A percentile compares a stretch with the other conserved stretches of the same genome.
phyloP scores from a whole-genome alignment of 371 early-diverging fungal species.

The Nematocida ausubeli region DNA sequence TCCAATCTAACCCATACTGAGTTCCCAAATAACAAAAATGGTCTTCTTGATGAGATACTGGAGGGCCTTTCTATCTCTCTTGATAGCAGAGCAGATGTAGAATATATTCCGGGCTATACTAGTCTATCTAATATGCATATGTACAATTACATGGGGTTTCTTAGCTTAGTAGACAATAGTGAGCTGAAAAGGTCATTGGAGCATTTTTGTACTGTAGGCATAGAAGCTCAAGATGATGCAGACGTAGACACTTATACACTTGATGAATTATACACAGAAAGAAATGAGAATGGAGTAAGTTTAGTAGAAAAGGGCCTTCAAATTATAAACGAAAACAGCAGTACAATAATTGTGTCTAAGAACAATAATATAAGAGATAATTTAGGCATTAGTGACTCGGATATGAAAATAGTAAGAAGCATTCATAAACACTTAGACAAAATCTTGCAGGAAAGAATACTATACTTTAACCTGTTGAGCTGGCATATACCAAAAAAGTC shows the following conservation, averaged over 20 bases:
- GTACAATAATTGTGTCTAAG: too few relatives aligned
- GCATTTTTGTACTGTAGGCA: too few relatives aligned
- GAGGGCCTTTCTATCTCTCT: too few relatives aligned
- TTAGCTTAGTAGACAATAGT: background rate
- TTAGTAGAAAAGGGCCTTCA: background rate
- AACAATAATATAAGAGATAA: too few relatives aligned
- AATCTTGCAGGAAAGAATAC: background rate
- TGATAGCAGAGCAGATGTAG: too few relatives aligned
- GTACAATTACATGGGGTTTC: background rate
- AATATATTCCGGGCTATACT: too few relatives aligned
- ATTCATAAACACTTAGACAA: background rate
- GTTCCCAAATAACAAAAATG: too few relatives aligned
- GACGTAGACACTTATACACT: background rate
- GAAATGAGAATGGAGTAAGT: background rate
- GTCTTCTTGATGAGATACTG: too few relatives aligned
- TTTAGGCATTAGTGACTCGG: background rate
- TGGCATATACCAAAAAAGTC: too few relatives aligned
- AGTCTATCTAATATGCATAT: too few relatives aligned
- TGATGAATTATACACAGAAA: background rate
- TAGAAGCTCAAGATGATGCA: background rate
- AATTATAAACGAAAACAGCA: too few relatives aligned
- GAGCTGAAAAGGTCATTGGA: background rate
- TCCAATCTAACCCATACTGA: background rate
- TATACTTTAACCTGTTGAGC: background rate
- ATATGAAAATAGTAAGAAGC: background rate